Conservation (phyloP, 2,329 filamentous ascomycete species). For the Neofusicoccum sp. region DNA sequence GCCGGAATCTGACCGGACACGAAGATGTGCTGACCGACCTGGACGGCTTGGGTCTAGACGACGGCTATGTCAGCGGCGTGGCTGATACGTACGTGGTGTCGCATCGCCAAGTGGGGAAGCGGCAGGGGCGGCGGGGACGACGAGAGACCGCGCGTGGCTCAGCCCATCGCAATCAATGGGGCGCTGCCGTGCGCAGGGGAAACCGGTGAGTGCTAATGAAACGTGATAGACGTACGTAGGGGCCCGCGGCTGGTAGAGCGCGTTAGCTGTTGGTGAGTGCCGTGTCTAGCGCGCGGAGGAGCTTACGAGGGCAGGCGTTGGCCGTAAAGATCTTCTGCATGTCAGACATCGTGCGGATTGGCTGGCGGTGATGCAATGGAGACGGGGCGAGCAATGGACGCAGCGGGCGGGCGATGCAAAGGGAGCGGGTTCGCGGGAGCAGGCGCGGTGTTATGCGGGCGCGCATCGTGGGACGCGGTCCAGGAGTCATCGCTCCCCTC, state of each 20-base stretch:
- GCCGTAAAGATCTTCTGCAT: slow-evolving; percentile 47
- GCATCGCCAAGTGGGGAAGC: not conserved
- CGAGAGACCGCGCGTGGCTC: not conserved
- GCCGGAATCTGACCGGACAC: slow-evolving; percentile 78
- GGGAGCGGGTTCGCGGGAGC: not conserved
- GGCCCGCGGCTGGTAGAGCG: slow-evolving; percentile 40
- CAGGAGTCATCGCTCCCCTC: not conserved
- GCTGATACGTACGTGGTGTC: not conserved
- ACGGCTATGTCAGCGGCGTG: slow-evolving; percentile 15
- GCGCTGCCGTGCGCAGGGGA: not conserved
- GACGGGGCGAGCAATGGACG: slow-evolving; percentile 4
- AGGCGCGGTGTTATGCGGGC: slow-evolving; percentile 7
- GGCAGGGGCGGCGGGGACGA: not conserved
- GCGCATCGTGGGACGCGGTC: slow-evolving; percentile 3
- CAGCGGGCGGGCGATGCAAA: slow-evolving; percentile 2
- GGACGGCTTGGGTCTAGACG: slow-evolving; percentile 60
- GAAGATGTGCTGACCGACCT: slow-evolving; percentile 69
- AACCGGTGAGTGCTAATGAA: not conserved
- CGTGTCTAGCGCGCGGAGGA: not conserved
- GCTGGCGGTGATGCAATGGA: not conserved
- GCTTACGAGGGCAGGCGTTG: slow-evolving; percentile 48
- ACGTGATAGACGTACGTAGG: slow-evolving; percentile 42
- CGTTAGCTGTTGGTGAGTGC: slow-evolving; percentile 22
- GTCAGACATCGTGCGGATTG: slow-evolving; percentile 41
- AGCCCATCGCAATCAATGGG: not conserved